These are phyloP conservation scores for Suhomyces emberorum DNA, from an alignment of 805 yeast genomes.

Conservation along the genomic window DNA sequence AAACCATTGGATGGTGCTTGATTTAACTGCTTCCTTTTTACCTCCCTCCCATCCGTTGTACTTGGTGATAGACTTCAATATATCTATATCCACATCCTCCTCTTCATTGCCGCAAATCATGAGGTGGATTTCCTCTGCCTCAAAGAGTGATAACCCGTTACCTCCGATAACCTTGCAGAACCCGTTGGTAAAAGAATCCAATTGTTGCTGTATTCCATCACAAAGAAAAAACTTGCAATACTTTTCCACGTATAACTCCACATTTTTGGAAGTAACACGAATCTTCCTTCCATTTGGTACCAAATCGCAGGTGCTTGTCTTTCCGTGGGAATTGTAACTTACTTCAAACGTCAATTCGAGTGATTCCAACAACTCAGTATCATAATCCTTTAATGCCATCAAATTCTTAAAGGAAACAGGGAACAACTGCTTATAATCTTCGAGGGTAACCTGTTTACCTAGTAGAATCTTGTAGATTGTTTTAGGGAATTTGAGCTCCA, in stretches of 20 bases:
- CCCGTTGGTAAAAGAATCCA: conserved; percentile 62
- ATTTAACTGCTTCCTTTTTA: conserved; percentile 32
- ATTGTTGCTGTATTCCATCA: conserved; percentile 49
- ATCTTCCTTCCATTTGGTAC: conserved; percentile 54
- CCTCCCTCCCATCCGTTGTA: conserved; percentile 61
- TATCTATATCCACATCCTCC: conserved; percentile 58
- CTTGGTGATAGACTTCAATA: conserved; percentile 67
- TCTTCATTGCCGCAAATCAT: conserved; percentile 76
- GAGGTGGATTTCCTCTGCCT: conserved; percentile 77
- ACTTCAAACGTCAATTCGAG: conserved; percentile 61
- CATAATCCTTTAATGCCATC: conserved; percentile 24
- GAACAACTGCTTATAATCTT: conserved; percentile 64
- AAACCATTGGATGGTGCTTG: conserved; percentile 66
- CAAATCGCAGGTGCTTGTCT: conserved; percentile 45
- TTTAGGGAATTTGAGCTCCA: conserved; percentile 74
- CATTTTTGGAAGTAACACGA: conserved; percentile 57
- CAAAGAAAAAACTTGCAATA: conserved; percentile 62
- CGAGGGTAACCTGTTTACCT: conserved; percentile 49
- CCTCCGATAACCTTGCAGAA: conserved; percentile 77
- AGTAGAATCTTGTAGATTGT: conserved; percentile 75
- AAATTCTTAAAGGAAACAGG: conserved; percentile 56
- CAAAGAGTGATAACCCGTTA: conserved; percentile 73
- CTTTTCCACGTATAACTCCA: conserved; percentile 55
- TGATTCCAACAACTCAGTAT: conserved; percentile 32
- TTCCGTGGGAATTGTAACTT: conserved; percentile 52